A percentile compares a stretch with the other conserved stretches of the same genome.
Conservation (phyloP, 1,139 yeast species). For the Pichia sp. region DNA sequence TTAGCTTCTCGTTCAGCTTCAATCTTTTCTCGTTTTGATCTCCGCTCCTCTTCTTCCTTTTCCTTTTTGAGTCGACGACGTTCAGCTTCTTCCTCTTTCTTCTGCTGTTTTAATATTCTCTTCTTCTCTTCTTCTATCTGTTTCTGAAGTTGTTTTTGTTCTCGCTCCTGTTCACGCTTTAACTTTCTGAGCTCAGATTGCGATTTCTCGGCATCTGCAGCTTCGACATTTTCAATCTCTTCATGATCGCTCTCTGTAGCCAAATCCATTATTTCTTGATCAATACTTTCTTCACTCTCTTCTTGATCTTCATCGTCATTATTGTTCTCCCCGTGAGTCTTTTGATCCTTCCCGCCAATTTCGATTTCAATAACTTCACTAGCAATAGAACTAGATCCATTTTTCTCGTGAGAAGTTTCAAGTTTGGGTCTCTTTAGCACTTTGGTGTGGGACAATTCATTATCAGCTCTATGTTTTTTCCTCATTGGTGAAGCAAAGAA, state of each 20-base stretch:
- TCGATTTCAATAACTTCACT: not conserved
- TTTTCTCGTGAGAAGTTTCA: not conserved
- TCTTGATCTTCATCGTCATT: not conserved
- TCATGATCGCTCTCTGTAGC: slow-evolving; percentile 10
- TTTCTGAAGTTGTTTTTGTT: slow-evolving; percentile 11
- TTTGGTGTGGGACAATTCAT: not conserved
- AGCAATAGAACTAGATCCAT: not conserved
- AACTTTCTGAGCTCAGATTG: slow-evolving; percentile 16
- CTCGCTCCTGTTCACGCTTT: slow-evolving; percentile 18
- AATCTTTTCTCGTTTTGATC: slow-evolving; percentile 26
- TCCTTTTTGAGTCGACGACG: slow-evolving; percentile 30
- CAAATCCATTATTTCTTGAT: slow-evolving; percentile 10
- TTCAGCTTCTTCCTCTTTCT: slow-evolving; percentile 24
- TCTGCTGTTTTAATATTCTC: slow-evolving; percentile 14
- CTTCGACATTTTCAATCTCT: not conserved
- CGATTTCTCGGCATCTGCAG: not conserved
- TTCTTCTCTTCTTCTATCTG: slow-evolving; percentile 15
- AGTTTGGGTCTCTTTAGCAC: not conserved
- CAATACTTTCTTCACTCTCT: slow-evolving; percentile 9
- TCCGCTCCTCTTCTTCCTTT: slow-evolving; percentile 28
- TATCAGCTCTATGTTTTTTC: not conserved
- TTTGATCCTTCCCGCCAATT: too few relatives aligned
- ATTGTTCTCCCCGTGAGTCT: too few relatives aligned
- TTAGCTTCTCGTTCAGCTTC: slow-evolving; percentile 27
- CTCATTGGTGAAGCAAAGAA: slow-evolving; percentile 2